These are phyloP conservation scores for Solanum dulcamara DNA, from an alignment of 257 asterid species.

Conservation along the genomic window DNA sequence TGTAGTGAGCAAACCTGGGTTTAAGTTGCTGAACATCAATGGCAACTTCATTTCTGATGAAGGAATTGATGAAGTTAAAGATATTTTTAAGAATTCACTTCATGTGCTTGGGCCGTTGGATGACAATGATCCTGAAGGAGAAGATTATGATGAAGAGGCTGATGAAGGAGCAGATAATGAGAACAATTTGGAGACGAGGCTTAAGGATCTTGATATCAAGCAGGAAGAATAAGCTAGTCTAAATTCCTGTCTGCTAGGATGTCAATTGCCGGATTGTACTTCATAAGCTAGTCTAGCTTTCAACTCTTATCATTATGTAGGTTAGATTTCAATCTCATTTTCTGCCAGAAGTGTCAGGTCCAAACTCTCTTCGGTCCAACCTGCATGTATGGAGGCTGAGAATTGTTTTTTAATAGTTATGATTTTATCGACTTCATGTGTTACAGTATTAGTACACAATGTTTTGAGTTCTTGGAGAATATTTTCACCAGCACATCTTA, in stretches of 20 bases:
- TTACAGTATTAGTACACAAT: background rate
- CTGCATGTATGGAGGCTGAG: background rate
- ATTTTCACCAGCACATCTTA: background rate
- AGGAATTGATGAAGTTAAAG: slow-evolving; percentile 84
- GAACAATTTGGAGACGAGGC: slow-evolving; percentile 60
- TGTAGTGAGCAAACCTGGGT: slow-evolving; percentile 49
- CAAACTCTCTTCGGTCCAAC: background rate
- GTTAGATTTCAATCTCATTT: background rate
- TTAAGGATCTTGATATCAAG: slow-evolving; percentile 73
- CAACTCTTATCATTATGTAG: background rate
- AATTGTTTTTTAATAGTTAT: background rate
- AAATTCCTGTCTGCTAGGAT: background rate
- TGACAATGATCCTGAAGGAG: slow-evolving; percentile 95
- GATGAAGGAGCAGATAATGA: slow-evolving; percentile 38
- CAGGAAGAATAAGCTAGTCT: slow-evolving; percentile 32
- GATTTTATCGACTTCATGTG: background rate
- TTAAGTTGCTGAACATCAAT: slow-evolving; percentile 57
- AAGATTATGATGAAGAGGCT: slow-evolving; percentile 60
- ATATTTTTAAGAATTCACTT: slow-evolving; percentile 52
- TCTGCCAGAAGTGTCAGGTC: background rate
- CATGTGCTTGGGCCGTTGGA: slow-evolving; percentile 66
- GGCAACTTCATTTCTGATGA: slow-evolving; percentile 90
- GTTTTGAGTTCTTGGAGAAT: background rate
- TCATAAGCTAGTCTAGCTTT: background rate
- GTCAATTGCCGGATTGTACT: background rate